phyloP scores from a whole-genome alignment of 1,284 basidiomycete species.

The Lentinula novae-zelandiae region DNA sequence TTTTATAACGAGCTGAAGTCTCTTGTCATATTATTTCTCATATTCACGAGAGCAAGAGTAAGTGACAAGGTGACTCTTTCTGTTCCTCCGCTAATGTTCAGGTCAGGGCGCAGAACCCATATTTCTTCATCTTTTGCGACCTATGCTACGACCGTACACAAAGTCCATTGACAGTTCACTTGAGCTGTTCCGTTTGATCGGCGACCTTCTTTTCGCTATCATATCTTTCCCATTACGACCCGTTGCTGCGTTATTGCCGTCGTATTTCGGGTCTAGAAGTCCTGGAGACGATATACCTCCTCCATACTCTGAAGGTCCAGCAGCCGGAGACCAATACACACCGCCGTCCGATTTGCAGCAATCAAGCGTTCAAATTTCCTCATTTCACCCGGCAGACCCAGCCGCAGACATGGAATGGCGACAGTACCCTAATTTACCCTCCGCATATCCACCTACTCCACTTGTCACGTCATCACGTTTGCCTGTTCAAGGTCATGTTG shows the following conservation, averaged over 20 bases:
- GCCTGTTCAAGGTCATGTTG: constrained; percentile 11
- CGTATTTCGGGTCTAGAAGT: constrained; percentile 26
- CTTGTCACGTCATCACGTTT: constrained; percentile 16
- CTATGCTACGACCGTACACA: constrained; percentile 14
- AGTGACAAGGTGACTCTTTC: background rate
- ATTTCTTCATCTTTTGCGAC: constrained; percentile 14
- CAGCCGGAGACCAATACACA: background rate
- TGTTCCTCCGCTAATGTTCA: background rate
- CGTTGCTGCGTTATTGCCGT: constrained; percentile 1
- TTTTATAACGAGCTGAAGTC: constrained; percentile 80
- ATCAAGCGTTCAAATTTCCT: background rate
- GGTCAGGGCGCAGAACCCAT: constrained; percentile 61
- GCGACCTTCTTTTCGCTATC: constrained; percentile 61
- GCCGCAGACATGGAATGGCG: constrained; percentile 21
- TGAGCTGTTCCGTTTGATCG: constrained; percentile 10
- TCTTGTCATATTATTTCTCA: constrained; percentile 62
- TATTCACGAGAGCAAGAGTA: constrained; percentile 71
- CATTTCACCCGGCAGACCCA: constrained; percentile 12
- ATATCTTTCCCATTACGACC: constrained; percentile 64
- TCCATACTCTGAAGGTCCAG: constrained; percentile 4
- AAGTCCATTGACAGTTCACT: constrained; percentile 10
- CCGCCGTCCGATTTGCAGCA: background rate
- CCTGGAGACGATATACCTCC: constrained; percentile 5
- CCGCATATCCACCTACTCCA: constrained; percentile 24
- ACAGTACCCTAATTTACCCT: constrained; percentile 24